Evolutionary conservation across 2,329 filamentous ascomycete genomes (phyloP), one percentile per base, ranked within the genome.

Genomic region (Cladophialophora immunda): DNA sequence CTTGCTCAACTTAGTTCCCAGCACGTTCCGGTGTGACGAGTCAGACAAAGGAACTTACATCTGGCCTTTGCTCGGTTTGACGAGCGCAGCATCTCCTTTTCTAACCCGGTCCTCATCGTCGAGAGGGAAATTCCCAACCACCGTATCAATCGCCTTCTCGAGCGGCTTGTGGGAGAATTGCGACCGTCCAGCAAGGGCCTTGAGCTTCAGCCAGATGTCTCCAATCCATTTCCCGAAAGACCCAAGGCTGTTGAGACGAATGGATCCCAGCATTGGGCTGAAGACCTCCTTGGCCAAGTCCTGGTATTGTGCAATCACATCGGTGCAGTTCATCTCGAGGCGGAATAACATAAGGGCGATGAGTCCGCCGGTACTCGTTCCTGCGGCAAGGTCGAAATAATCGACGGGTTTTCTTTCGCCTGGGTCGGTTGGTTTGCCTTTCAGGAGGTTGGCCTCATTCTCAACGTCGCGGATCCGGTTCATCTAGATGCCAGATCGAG

Each of bases 331-430:
- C 71, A 73, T 71, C 50, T 67, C 62, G n/a, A 73, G 59, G 7
- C 68, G 66, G 53, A 69, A 70, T 22, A 71, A 57, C 71, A 73
- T 72, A 22, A 72, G 64, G 25, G 71, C 71, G 58, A 70, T 68
- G 17, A 73, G 62, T 22, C 71, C 71, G 4, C 71, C 70, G 15
- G 71, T 72, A 58, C 70, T 71, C n/a, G 71, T 73, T n/a, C 70
- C 71, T 19, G 66, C 68, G 11, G 65, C 66, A 27, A 73, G 60
- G 36, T 72, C 70, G 38, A 72, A 72, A 36, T 67, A 68, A 25
- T 72, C 68, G 11, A 66, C 65, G 4, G 70, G 71, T 19, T 45
- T 57, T 47, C 70, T 52, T 57, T 70, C 68, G 13, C 58, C 59
- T 3, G 34, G 36, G 38, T 68, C 45, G 5, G 41, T 36, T 11